phyloP scores from a whole-genome alignment of 164 flowering plant genomes.

The Nelumbo lutea region DNA sequence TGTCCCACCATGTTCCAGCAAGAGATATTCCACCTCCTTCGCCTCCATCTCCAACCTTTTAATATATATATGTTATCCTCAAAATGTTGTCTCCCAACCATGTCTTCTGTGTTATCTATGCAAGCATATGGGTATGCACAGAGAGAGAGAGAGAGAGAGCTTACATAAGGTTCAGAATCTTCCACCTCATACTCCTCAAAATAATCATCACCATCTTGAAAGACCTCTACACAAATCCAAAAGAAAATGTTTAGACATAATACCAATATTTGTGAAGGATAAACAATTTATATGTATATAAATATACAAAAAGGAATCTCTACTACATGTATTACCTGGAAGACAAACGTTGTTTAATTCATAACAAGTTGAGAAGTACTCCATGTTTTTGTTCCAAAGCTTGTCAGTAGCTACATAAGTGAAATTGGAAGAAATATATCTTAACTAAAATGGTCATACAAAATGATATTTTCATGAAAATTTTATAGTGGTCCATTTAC shows the following conservation, averaged over 20 bases:
- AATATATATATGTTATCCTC: no score
- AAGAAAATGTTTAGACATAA: constrained; percentile 9
- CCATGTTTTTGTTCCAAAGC: no score
- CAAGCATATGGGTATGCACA: no score
- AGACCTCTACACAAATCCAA: constrained; percentile 20
- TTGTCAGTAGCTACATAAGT: no score
- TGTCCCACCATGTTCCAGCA: constrained; percentile 86
- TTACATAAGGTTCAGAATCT: constrained; percentile 47
- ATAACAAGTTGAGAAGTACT: not conserved
- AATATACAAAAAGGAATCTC: no score
- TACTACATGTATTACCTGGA: no score
- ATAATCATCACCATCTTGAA: constrained; percentile 32
- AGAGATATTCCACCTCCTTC: constrained; percentile 83
- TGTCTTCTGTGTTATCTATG: no score
- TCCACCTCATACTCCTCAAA: constrained; percentile 42
- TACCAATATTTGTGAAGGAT: not conserved
- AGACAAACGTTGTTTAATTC: not conserved
- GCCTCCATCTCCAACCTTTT: constrained; percentile 80
- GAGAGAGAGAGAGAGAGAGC: constrained; percentile 12
- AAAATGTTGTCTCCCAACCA: no score
- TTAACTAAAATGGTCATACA: no score
- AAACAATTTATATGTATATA: not conserved
- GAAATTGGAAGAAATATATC: no score
- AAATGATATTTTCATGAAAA: no score
- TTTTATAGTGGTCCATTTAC: no score